phyloP scores from a whole-genome alignment of 352 stramenopile genomes.

The Globisporangium nodosum region DNA sequence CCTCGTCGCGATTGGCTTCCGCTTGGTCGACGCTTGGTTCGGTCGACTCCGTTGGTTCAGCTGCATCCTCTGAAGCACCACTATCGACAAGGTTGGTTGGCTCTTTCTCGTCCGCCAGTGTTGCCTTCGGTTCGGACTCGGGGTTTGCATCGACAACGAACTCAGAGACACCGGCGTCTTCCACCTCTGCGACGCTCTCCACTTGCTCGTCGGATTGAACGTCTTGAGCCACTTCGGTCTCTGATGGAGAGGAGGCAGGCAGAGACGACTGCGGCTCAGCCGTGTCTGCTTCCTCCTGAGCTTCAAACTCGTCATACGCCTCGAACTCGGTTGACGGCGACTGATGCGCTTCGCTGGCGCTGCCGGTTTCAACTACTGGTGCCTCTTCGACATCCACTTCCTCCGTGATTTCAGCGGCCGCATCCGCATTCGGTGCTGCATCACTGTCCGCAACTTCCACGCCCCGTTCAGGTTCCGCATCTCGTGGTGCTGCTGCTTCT shows the following conservation, averaged over 20 bases:
- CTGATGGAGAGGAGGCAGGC: neutral
- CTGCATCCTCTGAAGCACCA: neutral
- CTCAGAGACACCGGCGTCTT: neutral
- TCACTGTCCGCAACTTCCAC: neutral
- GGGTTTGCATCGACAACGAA: neutral
- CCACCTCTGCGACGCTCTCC: too few species aligned
- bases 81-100: too few species aligned
- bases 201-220: neutral
- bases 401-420: neutral
- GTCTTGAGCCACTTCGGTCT: neutral
- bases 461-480: neutral
- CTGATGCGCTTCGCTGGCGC: neutral
- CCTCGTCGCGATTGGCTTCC: neutral
- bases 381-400: neutral
- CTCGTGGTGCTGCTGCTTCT: neutral
- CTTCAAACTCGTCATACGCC: slow-evolving; percentile 9
- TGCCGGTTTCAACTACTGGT: neutral
- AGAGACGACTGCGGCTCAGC: neutral
- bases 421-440: neutral
- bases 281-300: neutral
- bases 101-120: neutral
- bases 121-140: neutral
- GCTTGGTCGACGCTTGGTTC: neutral
- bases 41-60: neutral
- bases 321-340: neutral